Evolutionary conservation across 2,329 filamentous ascomycete genomes (phyloP), one percentile per base, ranked within the genome.

Genomic region (Alternaria metachromatica): DNA sequence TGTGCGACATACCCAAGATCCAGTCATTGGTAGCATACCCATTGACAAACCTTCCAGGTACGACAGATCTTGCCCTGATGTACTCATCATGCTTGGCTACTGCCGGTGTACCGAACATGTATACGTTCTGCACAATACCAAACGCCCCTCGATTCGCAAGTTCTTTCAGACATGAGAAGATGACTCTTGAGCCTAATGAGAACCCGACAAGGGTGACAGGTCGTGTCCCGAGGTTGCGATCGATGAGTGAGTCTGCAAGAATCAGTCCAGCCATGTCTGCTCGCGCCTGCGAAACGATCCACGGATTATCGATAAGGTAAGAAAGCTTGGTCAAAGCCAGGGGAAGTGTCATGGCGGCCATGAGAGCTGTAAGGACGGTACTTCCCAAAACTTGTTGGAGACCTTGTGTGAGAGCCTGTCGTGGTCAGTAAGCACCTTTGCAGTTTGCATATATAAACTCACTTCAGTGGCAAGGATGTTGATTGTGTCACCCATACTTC

Each of bases 401-500:
- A 67, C 95, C 94, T 87, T 97, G 93, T 0, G 96, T 97, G 65
- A 99, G 88, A 73, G 96, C 96, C 92, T 95, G 49, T n/a, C n/a
- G 20, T 26, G 62, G 55, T 77, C 57, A 75, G 62, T 62, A 48
- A 50, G 15, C 8, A 23, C 18, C 20, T 15, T 26, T 81, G 69
- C 82, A 53, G 58, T 53, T 41, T 58, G n/a, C 18, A 41, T 37
- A 10, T 18, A 28, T 26, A 20, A 26, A 66, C 87, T 81, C 81
- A 95, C 93, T 88, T 99, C 96, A 33, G 96, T 99, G 62, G 96
- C 96, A 68, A 99, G 84, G 81, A 99, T 98, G 74, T 97, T 97
- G 75, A 99, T 98, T 49, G 96, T 99, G 78, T 96, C 93, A 87
- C 96, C 96, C 90, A 97, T 99, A 80, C 93, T 97, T 72, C 89